phyloP scores from a whole-genome alignment of 2,329 filamentous ascomycete genomes.

The Neofusicoccum umdonicola region DNA sequence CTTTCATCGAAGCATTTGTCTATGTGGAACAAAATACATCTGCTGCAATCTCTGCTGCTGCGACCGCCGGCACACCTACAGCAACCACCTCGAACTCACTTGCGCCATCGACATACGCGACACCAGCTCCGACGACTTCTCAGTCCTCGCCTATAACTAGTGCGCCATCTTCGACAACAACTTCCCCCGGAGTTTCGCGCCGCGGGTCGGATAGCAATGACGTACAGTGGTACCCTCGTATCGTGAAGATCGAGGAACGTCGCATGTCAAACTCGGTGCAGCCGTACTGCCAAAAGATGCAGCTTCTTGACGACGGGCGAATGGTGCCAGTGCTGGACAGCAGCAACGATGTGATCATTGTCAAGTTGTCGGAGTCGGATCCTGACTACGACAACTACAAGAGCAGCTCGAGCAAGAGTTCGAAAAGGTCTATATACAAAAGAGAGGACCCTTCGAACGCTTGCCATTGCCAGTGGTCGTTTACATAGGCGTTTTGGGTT shows the following conservation, averaged over 20 bases:
- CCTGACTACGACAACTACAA: neutral
- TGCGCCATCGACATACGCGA: constrained; percentile 1
- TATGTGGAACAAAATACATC: constrained; percentile 57
- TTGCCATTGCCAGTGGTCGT: constrained; percentile 18
- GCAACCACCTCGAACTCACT: constrained; percentile 23
- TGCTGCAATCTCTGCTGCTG: constrained; percentile 28
- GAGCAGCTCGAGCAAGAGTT: neutral
- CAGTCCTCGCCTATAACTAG: constrained; percentile 20
- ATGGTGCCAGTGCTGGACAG: constrained; percentile 25
- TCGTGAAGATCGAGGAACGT: constrained; percentile 66
- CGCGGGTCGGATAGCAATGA: neutral
- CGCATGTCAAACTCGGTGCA: constrained; percentile 46
- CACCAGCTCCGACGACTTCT: neutral
- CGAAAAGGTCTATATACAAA: neutral
- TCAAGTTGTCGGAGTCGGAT: constrained; percentile 11
- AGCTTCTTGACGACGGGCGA: constrained; percentile 53
- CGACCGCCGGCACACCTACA: constrained; percentile 19
- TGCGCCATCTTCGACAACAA: constrained; percentile 18
- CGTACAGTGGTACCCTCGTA: constrained; percentile 49
- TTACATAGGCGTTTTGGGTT: neutral
- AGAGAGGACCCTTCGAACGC: constrained; percentile 7
- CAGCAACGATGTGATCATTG: neutral
- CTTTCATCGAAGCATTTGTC: constrained; percentile 65
- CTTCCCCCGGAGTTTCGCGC: neutral
- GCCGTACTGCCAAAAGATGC: constrained; percentile 66